Base-by-base conservation (phyloP, 306 rosid genomes). In the Elaeagnus macrophylla region DNA sequence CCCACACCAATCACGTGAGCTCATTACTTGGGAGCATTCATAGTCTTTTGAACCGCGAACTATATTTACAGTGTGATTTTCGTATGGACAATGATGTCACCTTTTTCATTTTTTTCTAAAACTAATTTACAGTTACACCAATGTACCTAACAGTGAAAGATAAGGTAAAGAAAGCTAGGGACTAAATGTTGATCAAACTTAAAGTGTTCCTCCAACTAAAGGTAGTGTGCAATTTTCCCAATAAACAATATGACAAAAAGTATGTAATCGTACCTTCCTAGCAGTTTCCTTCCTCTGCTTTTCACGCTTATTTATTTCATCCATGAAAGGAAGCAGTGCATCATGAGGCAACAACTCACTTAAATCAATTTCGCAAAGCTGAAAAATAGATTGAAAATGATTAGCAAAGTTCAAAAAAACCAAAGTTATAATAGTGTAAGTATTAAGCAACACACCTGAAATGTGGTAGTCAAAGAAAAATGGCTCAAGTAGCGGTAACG, bases 291-390 rank as follows among this genome's bases (percentile, higher is more conserved):
- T 86, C 75, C 97, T 86, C 69, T 84, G 89, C 72, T 72, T 74
- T 67, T 79, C 82, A 18, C 97, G 97, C 75, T 78, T 84, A 79
- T 75, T 86, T 67, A 91, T 78, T 69, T 91, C 97, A 59, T 91
- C 97, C 79, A 80, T 69, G 62, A 84, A 91, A 46, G 96, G 96
- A 61, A 69, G 67, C 62, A 86, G 58, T 43, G 96, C 75, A 66
- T 79, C 86, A 37, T 81, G 66, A 69, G 95, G 84, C 60, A 91
- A 65, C 51, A 70, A 53, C 66, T 82, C 88, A 60, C 81, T 66
- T 83, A 84, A 72, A 80, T 87, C 95, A 71, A 91, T 76, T 81
- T 91, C 97, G 78, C 95, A 86, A 38, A 91, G 85, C 97, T 91
- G 81, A 46, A 81, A 75, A 65, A 60, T 55, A 54, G 50, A 62